These are phyloP conservation scores for Didymella keratinophila DNA, from an alignment of 2,329 filamentous ascomycete species.

Conservation along the genomic window DNA sequence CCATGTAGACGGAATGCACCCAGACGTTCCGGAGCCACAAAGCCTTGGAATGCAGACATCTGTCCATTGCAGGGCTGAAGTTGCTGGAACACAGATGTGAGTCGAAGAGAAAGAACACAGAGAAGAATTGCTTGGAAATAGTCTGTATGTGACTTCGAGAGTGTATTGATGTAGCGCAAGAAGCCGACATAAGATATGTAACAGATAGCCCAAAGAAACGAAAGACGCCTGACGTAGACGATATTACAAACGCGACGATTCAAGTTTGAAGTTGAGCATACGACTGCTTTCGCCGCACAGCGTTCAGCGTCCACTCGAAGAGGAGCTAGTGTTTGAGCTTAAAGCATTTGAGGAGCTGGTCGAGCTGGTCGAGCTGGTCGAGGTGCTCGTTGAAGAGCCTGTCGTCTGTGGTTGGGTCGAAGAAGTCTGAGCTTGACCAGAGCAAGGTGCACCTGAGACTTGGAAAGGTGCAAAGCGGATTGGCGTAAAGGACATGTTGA, in stretches of 20 bases:
- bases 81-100: not conserved
- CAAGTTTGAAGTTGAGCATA: not conserved
- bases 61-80: not conserved
- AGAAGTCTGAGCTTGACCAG: slow-evolving; percentile 20
- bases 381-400: not conserved
- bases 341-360: slow-evolving; percentile 3
- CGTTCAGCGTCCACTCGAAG: not conserved
- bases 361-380: not conserved
- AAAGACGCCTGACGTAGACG: too few relatives aligned
- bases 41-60: too few relatives aligned
- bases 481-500: slow-evolving; percentile 35
- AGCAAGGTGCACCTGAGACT: slow-evolving; percentile 32
- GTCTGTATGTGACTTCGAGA: not conserved
- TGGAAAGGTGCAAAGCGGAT: slow-evolving; percentile 45
- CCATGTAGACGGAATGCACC: too few relatives aligned
- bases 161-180: not conserved
- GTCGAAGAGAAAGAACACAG: not conserved
- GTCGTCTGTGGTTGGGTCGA: slow-evolving; percentile 33
- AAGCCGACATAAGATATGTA: too few relatives aligned
- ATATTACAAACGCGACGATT: not conserved
- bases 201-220: too few relatives aligned
- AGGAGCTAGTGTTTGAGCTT: not conserved
- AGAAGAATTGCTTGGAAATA: not conserved
- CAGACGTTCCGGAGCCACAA: too few relatives aligned
- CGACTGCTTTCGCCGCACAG: not conserved